Conservation (phyloP, 2,329 filamentous ascomycete genomes). For the Neofusicoccum laricinum region DNA sequence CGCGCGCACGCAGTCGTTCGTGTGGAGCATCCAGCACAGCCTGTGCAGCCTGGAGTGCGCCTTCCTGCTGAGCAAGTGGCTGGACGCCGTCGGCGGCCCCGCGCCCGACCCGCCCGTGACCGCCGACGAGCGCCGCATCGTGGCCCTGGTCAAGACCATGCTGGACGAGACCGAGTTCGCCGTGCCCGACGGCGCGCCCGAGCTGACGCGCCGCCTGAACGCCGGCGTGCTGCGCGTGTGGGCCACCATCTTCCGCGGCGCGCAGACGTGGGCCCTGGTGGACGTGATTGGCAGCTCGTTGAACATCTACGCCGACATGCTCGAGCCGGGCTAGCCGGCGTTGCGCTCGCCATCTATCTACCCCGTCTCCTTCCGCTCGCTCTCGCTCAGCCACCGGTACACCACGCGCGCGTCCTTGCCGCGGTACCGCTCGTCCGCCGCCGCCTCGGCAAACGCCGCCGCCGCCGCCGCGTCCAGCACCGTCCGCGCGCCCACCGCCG, state of each 20-base stretch:
- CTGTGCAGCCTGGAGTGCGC: conserved; percentile 40
- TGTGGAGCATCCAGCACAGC: conserved; percentile 41
- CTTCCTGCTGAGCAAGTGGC: conserved; percentile 41
- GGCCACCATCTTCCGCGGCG: conserved; percentile 42
- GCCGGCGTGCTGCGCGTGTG: conserved; percentile 42
- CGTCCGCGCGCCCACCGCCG: conserved; percentile 49
- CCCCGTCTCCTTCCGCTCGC: conserved; percentile 47
- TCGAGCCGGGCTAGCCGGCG: no score
- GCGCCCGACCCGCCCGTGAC: conserved; percentile 32
- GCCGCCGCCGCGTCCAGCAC: conserved; percentile 51
- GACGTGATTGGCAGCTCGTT: conserved; percentile 41
- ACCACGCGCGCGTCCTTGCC: conserved; percentile 58
- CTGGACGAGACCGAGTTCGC: conserved; percentile 41
- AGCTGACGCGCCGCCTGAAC: conserved; percentile 35
- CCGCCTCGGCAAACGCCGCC: conserved; percentile 52
- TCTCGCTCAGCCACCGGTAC: conserved; percentile 54
- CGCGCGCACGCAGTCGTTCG: conserved; percentile 38
- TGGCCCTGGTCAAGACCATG: conserved; percentile 39
- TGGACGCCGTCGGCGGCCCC: conserved; percentile 25
- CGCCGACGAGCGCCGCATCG: conserved; percentile 39
- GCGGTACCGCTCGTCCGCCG: conserved; percentile 50
- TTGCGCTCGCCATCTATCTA: no score
- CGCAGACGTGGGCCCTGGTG: conserved; percentile 44
- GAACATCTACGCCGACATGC: conserved; percentile 41
- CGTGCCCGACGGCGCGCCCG: conserved; percentile 25